A percentile compares a stretch with the other conserved stretches of the same genome.
These are phyloP conservation scores for Botryosphaeria agaves DNA, from an alignment of 2,329 filamentous ascomycete species.

Conservation along the genomic window DNA sequence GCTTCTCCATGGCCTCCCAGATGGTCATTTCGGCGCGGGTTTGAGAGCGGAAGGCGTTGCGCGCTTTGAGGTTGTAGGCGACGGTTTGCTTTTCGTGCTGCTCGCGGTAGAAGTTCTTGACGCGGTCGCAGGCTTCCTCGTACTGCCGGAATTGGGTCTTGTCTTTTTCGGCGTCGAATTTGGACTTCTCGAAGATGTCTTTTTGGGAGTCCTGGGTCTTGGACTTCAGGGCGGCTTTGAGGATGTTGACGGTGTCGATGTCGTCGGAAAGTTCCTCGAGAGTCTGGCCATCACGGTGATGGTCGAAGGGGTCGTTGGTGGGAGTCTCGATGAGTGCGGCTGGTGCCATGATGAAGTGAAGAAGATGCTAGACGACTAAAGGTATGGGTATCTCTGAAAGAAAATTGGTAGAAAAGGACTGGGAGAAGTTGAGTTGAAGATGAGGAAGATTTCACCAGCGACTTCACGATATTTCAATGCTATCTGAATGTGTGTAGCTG, in stretches of 20 bases:
- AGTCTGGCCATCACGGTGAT: conserved; percentile 36
- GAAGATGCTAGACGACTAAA: neutral
- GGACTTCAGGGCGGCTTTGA: conserved; percentile 36
- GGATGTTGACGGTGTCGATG: conserved; percentile 42
- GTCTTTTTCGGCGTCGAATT: conserved; percentile 61
- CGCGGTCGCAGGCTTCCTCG: conserved; percentile 63
- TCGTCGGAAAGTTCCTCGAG: conserved; percentile 41
- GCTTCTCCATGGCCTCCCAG: conserved; percentile 85
- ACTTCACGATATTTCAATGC: conserved; percentile 1
- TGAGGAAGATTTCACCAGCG: neutral
- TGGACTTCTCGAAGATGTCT: conserved; percentile 38
- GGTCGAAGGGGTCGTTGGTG: conserved; percentile 25
- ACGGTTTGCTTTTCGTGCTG: conserved; percentile 57
- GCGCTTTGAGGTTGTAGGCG: conserved; percentile 69
- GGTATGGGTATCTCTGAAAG: conserved; percentile 1
- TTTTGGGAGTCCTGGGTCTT: conserved; percentile 28
- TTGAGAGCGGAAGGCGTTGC: conserved; percentile 50
- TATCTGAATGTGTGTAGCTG: neutral
- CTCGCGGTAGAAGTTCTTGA: conserved; percentile 72
- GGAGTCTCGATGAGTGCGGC: conserved; percentile 24
- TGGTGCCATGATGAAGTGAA: conserved; percentile 23
- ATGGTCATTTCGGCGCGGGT: conserved; percentile 62
- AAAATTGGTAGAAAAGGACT: neutral
- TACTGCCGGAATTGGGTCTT: conserved; percentile 72
- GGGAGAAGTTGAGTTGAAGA: neutral